Percentiles rank a stretch among this genome's conserved stretches.
phyloP scores from a whole-genome alignment of 2,329 filamentous ascomycete genomes.

The Scleromitrula shiraiana region DNA sequence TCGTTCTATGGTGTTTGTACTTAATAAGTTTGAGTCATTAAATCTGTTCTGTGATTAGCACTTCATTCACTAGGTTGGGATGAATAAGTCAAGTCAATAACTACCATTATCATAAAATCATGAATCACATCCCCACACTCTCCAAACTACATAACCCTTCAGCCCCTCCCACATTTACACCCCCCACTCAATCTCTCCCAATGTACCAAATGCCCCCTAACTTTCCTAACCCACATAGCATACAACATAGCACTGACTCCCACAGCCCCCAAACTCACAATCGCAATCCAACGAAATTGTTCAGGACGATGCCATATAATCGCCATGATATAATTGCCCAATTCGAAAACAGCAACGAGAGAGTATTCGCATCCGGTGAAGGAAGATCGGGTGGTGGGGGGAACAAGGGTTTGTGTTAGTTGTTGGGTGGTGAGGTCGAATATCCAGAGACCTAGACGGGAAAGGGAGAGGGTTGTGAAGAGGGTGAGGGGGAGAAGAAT shows the following conservation, averaged over 20 bases:
- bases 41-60: not conserved
- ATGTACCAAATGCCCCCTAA: conserved; percentile 36
- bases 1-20: not conserved
- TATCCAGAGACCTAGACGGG: conserved; percentile 37
- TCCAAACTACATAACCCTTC: not conserved
- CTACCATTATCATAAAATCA: not conserved
- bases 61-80: not conserved
- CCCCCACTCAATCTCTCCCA: conserved; percentile 29
- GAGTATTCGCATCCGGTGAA: conserved; percentile 37
- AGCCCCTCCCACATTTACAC: conserved; percentile 11
- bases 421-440: conserved; percentile 39
- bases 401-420: conserved; percentile 35
- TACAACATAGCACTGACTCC: conserved; percentile 29
- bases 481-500: conserved; percentile 24
- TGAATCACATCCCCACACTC: no score
- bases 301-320: conserved; percentile 32
- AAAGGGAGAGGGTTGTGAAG: conserved; percentile 35
- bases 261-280: conserved; percentile 31
- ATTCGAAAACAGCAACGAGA: conserved; percentile 34
- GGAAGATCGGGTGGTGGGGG: conserved; percentile 30
- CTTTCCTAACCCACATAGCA: conserved; percentile 32
- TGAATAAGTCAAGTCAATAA: not conserved
- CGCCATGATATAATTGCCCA: conserved; percentile 32
- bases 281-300: conserved; percentile 34
- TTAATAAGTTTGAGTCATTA: not conserved